These are phyloP conservation scores for Chlorella sp. DNA, from an alignment of 139 green algal genomes.

Conservation along the genomic window DNA sequence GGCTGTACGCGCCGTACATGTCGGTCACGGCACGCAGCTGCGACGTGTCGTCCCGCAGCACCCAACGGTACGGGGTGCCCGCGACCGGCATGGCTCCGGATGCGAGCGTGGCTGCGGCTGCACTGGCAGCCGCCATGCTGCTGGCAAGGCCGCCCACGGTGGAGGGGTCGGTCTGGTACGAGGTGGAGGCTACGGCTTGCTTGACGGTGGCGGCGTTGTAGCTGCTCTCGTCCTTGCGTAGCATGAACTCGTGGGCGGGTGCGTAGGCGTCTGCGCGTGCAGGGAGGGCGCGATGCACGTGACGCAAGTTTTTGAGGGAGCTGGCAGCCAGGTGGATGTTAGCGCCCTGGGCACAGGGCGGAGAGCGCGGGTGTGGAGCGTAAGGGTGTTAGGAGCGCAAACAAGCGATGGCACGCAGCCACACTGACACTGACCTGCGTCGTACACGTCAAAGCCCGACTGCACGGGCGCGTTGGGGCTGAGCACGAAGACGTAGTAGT, in stretches of 20 bases:
- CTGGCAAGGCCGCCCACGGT: not conserved
- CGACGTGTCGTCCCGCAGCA: constrained; percentile 16
- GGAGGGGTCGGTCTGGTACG: not conserved
- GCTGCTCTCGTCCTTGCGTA: not conserved
- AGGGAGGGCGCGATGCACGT: too few species aligned
- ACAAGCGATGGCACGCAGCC: too few species aligned
- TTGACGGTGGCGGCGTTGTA: not conserved
- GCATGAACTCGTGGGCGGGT: constrained; percentile 16
- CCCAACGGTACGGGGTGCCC: constrained; percentile 24
- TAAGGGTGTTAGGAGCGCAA: too few species aligned
- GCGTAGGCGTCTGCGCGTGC: not conserved
- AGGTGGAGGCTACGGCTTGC: not conserved
- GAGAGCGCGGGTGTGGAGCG: too few species aligned
- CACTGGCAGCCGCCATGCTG: not conserved
- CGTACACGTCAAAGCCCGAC: constrained; percentile 29
- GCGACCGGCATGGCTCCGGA: constrained; percentile 10
- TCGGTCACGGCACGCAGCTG: not conserved
- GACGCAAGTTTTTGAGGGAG: too few species aligned
- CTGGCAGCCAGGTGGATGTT: too few species aligned
- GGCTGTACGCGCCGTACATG: constrained; percentile 11
- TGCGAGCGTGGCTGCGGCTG: not conserved
- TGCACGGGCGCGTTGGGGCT: constrained; percentile 11
- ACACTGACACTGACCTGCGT: constrained; percentile 14
- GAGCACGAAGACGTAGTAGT: constrained; percentile 27
- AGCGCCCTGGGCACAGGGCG: too few species aligned